A percentile compares a stretch with the other conserved stretches of the same genome.
Conservation (phyloP, 768 basidiomycete genomes). For the Suillus subalutaceus region DNA sequence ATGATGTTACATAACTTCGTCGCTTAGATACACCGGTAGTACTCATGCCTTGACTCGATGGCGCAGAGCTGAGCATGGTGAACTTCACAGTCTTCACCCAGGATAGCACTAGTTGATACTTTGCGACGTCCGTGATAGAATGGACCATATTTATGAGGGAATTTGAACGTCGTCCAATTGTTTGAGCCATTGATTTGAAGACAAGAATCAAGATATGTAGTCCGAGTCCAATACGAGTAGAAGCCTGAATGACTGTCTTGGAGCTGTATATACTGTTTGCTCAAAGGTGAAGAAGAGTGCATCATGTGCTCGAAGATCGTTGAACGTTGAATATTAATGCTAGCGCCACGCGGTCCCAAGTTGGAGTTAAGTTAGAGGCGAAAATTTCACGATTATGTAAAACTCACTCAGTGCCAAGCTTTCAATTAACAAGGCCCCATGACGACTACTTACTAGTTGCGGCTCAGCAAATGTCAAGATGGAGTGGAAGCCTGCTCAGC, state of each 20-base stretch:
- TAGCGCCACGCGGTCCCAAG: no score
- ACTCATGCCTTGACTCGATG: not conserved
- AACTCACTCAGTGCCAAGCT: not conserved
- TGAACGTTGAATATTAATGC: no score
- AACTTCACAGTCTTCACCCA: not conserved
- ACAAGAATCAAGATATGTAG: not conserved
- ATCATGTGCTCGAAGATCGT: not conserved
- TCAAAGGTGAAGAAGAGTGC: no score
- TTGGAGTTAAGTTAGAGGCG: not conserved
- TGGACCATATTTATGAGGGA: not conserved
- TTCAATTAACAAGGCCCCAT: not conserved
- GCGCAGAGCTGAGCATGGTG: not conserved
- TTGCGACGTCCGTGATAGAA: not conserved
- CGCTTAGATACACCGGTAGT: not conserved
- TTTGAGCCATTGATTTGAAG: not conserved
- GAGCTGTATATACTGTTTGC: no score
- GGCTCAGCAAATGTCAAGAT: not conserved
- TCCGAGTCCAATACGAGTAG: no score
- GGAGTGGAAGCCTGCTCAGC: conserved; percentile 37
- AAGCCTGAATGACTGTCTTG: no score
- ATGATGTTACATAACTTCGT: not conserved
- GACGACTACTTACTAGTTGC: not conserved
- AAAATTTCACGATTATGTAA: not conserved
- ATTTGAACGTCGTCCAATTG: not conserved
- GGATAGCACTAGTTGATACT: not conserved